phyloP scores from a whole-genome alignment of 2,329 filamentous ascomycete genomes.

The Ophiostoma tasmaniense region DNA sequence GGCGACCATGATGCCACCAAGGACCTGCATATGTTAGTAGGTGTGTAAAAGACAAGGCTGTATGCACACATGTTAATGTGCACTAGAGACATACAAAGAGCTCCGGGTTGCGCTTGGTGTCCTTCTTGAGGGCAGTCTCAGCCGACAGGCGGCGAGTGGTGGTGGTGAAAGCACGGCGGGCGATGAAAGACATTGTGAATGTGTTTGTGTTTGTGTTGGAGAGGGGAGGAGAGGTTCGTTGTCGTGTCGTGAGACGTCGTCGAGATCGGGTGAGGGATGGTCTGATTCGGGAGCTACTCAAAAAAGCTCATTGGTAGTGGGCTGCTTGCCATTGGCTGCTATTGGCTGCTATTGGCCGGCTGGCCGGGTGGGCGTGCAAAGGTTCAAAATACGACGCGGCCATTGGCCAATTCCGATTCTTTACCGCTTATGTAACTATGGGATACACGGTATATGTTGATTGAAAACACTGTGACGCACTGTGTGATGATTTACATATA shows the following conservation, averaged over 20 bases:
- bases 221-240: slow-evolving; percentile 1
- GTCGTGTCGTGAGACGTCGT: background rate
- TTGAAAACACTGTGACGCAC: background rate
- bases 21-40: slow-evolving; percentile 52
- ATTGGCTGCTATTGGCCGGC: slow-evolving; percentile 7
- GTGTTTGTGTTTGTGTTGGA: background rate
- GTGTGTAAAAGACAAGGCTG: background rate
- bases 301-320: slow-evolving; percentile 16
- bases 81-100: slow-evolving; percentile 33
- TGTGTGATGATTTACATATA: background rate
- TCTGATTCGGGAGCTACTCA: slow-evolving; percentile 17
- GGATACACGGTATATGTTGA: background rate
- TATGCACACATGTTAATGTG: background rate
- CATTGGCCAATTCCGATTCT: slow-evolving; percentile 18
- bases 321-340: background rate
- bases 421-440: slow-evolving; percentile 14
- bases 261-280: slow-evolving; percentile 12
- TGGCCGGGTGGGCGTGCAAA: slow-evolving; percentile 13
- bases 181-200: slow-evolving; percentile 44
- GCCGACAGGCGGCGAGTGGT: slow-evolving; percentile 28
- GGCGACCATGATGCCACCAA: slow-evolving; percentile 83
- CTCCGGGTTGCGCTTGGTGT: slow-evolving; percentile 49
- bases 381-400: slow-evolving; percentile 14
- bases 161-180: slow-evolving; percentile 49
- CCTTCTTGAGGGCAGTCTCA: slow-evolving; percentile 43